phyloP scores from a whole-genome alignment of 768 basidiomycete species.

The Cubamyces sp. region DNA sequence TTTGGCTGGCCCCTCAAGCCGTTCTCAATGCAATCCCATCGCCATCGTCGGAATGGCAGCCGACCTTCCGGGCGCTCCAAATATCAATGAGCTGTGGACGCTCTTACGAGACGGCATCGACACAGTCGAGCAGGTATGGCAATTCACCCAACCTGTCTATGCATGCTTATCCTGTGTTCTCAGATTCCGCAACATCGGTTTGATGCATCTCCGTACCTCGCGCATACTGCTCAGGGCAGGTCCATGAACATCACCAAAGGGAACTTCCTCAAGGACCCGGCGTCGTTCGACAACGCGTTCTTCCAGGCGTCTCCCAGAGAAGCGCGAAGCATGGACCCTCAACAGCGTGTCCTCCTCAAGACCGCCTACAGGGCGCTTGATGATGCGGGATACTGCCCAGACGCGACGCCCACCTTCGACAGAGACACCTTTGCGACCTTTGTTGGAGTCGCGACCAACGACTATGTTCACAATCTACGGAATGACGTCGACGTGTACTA shows the following conservation, averaged over 20 bases:
- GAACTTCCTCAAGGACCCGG: conserved; percentile 63
- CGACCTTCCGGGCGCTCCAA: conserved; percentile 55
- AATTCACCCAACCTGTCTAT: not conserved
- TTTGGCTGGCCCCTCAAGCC: not conserved
- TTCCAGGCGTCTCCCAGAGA: conserved; percentile 78
- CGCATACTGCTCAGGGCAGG: conserved; percentile 36
- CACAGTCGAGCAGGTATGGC: conserved; percentile 57
- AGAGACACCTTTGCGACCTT: conserved; percentile 65
- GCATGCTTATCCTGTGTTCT: not conserved
- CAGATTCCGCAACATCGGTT: conserved; percentile 71
- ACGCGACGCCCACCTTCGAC: conserved; percentile 52
- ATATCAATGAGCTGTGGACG: conserved; percentile 57
- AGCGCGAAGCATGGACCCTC: conserved; percentile 77
- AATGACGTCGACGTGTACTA: conserved; percentile 72
- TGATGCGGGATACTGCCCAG: conserved; percentile 69
- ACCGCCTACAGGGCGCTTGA: conserved; percentile 71
- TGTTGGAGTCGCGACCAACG: conserved; percentile 70
- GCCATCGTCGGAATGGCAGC: conserved; percentile 77
- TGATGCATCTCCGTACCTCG: conserved; percentile 44
- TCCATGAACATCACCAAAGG: conserved; percentile 57
- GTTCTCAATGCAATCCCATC: conserved; percentile 40
- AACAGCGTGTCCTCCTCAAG: conserved; percentile 70
- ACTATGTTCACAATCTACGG: conserved; percentile 68
- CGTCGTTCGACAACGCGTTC: conserved; percentile 69
- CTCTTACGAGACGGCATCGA: conserved; percentile 58